Conservation (phyloP, 2,329 filamentous ascomycete genomes). For the Apiospora aurea region DNA sequence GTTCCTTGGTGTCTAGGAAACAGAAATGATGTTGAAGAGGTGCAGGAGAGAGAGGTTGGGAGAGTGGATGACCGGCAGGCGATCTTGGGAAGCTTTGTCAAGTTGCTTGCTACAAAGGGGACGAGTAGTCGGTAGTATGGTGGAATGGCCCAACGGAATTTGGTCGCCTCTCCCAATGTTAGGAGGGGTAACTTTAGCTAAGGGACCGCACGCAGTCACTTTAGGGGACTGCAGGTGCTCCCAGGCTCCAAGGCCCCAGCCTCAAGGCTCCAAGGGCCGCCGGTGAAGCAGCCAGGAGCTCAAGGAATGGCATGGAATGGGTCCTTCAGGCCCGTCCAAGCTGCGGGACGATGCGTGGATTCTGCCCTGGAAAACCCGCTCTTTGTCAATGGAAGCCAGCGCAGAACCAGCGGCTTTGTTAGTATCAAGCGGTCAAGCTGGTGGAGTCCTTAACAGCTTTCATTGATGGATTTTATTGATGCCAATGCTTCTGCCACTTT, state of each 20-base stretch:
- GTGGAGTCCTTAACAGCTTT: slow-evolving; percentile 2
- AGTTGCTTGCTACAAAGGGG: slow-evolving; percentile 20
- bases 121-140: background rate
- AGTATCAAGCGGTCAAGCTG: slow-evolving; percentile 18
- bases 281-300: background rate
- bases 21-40: slow-evolving; percentile 10
- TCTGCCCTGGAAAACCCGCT: slow-evolving; percentile 15
- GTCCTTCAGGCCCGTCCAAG: background rate
- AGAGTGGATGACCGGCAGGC: slow-evolving; percentile 23
- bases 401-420: background rate
- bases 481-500: background rate
- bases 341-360: slow-evolving; percentile 14
- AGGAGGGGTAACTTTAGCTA: slow-evolving; percentile 7
- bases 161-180: background rate
- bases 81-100: slow-evolving; percentile 14
- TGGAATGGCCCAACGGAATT: slow-evolving; percentile 20
- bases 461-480: background rate
- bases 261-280: background rate
- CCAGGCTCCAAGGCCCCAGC: too few species aligned
- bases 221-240: background rate
- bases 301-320: background rate
- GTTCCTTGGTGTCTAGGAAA: slow-evolving; percentile 7
- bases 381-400: slow-evolving; percentile 13
- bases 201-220: background rate
- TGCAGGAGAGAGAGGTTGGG: slow-evolving; percentile 19